Evolutionary conservation across 805 yeast species (phyloP).

Genomic region (Hanseniaspora mollemarum): DNA sequence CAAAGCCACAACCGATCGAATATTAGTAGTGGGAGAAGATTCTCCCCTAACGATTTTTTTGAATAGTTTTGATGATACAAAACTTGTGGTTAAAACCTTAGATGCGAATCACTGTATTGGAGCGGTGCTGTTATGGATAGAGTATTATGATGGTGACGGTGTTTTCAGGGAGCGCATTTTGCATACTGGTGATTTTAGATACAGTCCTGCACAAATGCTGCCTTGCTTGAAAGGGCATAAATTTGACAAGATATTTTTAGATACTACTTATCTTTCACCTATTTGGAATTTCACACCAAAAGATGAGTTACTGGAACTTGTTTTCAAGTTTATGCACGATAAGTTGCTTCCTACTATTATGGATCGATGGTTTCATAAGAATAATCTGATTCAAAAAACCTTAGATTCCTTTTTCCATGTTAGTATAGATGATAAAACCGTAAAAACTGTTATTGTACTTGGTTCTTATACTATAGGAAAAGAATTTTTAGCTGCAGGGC

Average conservation of each 20-base stretch:
- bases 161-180: slow-evolving; percentile 32
- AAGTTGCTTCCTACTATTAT: neutral
- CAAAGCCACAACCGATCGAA: slow-evolving; percentile 35
- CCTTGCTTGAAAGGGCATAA: slow-evolving; percentile 21
- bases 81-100: slow-evolving; percentile 44
- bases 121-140: slow-evolving; percentile 67
- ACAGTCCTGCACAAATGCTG: slow-evolving; percentile 35
- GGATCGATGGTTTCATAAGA: slow-evolving; percentile 1
- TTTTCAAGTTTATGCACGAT: slow-evolving; percentile 16
- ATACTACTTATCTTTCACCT: slow-evolving; percentile 58
- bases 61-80: neutral
- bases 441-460: slow-evolving; percentile 42
- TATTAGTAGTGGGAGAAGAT: neutral
- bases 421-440: slow-evolving; percentile 25
- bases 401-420: slow-evolving; percentile 14
- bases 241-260: slow-evolving; percentile 63
- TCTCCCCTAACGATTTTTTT: neutral
- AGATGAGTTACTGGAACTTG: slow-evolving; percentile 17
- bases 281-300: slow-evolving; percentile 31
- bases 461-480: slow-evolving; percentile 93
- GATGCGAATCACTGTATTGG: slow-evolving; percentile 98
- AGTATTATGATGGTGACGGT: slow-evolving; percentile 30
- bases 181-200: slow-evolving; percentile 93
- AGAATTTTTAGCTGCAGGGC: slow-evolving; percentile 64
- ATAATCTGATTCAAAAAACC: slow-evolving; percentile 16